These are phyloP conservation scores for Malassezia furfur DNA, from an alignment of 1,284 basidiomycete genomes.

Conservation along the genomic window DNA sequence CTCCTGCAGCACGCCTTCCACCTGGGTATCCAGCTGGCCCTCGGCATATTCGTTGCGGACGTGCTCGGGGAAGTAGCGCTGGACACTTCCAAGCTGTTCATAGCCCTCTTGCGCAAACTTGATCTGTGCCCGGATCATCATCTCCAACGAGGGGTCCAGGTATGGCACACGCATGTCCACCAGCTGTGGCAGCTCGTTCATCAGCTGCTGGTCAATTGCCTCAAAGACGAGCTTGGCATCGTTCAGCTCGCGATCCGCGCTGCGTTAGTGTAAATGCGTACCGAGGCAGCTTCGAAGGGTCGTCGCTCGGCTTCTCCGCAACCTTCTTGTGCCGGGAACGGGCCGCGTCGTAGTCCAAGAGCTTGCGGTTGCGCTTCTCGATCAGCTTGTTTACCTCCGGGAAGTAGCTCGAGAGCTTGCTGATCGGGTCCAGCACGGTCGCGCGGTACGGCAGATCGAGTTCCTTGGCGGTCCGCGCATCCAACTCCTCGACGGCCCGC, in stretches of 20 bases:
- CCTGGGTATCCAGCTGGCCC: constrained; percentile 87
- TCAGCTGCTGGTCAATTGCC: constrained; percentile 80
- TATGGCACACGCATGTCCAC: constrained; percentile 91
- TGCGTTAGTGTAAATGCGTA: constrained; percentile 45
- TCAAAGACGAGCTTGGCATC: constrained; percentile 89
- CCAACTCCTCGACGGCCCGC: constrained; percentile 84
- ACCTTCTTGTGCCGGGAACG: constrained; percentile 65
- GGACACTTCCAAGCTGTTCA: constrained; percentile 91
- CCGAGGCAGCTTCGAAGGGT: constrained; percentile 79
- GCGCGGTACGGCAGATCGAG: constrained; percentile 86
- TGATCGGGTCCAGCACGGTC: constrained; percentile 80
- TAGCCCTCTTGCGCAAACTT: constrained; percentile 97
- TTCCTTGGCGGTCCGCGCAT: constrained; percentile 72
- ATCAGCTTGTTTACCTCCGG: constrained; percentile 89
- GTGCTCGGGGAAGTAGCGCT: constrained; percentile 58
- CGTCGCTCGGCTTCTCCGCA: constrained; percentile 85
- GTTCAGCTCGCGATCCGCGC: constrained; percentile 90
- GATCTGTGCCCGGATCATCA: constrained; percentile 88
- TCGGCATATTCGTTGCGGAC: constrained; percentile 71
- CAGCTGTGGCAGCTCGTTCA: constrained; percentile 79
- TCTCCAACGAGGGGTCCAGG: constrained; percentile 96
- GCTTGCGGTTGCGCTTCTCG: constrained; percentile 90
- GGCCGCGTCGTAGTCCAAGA: constrained; percentile 89
- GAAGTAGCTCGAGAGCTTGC: constrained; percentile 92
- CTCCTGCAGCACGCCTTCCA: constrained; percentile 67